Evolutionary conservation across 2,329 filamentous ascomycete species (phyloP).

Genomic region (Penicillium sp.): DNA sequence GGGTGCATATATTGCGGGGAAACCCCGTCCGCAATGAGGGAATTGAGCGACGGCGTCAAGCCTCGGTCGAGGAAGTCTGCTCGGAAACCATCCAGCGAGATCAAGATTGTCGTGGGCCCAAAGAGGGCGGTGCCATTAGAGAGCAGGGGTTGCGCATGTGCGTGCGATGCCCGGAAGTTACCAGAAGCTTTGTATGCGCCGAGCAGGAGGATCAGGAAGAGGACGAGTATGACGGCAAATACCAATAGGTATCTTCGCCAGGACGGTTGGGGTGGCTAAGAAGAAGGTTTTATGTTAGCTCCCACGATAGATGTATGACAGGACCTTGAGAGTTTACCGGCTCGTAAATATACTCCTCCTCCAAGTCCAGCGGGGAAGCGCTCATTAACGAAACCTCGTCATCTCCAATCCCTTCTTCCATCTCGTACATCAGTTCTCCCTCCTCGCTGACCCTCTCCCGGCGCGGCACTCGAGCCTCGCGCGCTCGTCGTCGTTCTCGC

Average conservation of each 20-base stretch:
- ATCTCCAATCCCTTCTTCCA: slow-evolving; percentile 71
- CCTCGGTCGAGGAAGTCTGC: slow-evolving; percentile 85
- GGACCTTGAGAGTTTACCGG: slow-evolving; percentile 23
- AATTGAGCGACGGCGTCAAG: slow-evolving; percentile 76
- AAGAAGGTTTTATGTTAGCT: slow-evolving; percentile 18
- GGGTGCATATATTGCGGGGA: slow-evolving; percentile 91
- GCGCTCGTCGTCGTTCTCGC: slow-evolving; percentile 51
- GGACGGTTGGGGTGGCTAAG: slow-evolving; percentile 23
- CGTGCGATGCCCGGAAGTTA: slow-evolving; percentile 29
- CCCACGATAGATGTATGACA: slow-evolving; percentile 1
- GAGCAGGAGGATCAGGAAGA: slow-evolving; percentile 56
- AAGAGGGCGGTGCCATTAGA: slow-evolving; percentile 87
- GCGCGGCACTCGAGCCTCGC: slow-evolving; percentile 48
- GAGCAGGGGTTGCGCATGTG: slow-evolving; percentile 31
- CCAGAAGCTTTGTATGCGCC: slow-evolving; percentile 57
- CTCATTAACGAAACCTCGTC: slow-evolving; percentile 63
- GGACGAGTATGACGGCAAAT: slow-evolving; percentile 47
- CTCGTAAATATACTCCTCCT: slow-evolving; percentile 34
- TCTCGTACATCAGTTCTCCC: slow-evolving; percentile 79
- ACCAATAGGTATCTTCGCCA: slow-evolving; percentile 40
- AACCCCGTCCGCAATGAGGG: slow-evolving; percentile 76
- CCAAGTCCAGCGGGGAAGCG: slow-evolving; percentile 57
- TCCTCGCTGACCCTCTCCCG: slow-evolving; percentile 60
- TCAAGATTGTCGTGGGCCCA: slow-evolving; percentile 84
- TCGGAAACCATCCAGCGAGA: slow-evolving; percentile 93